These are phyloP conservation scores for Ophiostoma piceae DNA, from an alignment of 2,329 filamentous ascomycete species.

Conservation along the genomic window DNA sequence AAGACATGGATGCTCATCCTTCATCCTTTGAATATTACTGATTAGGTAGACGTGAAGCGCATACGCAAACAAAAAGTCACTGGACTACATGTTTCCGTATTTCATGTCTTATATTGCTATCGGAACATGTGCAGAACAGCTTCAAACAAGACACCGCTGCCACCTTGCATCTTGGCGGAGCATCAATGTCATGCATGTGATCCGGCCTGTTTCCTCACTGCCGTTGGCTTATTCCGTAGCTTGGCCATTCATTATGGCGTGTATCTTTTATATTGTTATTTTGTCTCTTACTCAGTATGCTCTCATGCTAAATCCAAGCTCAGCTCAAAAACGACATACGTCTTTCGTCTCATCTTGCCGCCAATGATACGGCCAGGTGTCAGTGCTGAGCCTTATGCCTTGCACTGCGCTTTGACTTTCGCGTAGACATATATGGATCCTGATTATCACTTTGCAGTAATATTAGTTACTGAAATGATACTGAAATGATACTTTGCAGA, in stretches of 20 bases:
- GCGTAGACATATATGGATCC: background rate
- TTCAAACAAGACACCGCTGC: background rate
- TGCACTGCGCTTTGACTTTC: background rate
- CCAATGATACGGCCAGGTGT: background rate
- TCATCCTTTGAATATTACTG: background rate
- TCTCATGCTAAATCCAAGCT: background rate
- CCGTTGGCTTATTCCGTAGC: no score
- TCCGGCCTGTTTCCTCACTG: background rate
- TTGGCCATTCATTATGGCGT: no score
- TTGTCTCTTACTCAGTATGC: no score
- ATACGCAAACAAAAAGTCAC: background rate
- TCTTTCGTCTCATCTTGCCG: background rate
- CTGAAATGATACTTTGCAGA: background rate
- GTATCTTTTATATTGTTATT: background rate
- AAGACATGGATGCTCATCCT: background rate
- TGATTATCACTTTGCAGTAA: background rate
- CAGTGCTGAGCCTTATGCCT: slow-evolving; percentile 9
- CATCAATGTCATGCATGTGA: background rate
- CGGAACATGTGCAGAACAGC: background rate
- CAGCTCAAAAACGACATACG: background rate
- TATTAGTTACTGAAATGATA: no score
- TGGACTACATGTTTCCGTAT: background rate
- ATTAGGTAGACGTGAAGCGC: no score
- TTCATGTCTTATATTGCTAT: background rate
- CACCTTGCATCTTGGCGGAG: background rate